Evolutionary conservation across 805 yeast species (phyloP).

Genomic region (Nakazawaea ishiwadae): DNA sequence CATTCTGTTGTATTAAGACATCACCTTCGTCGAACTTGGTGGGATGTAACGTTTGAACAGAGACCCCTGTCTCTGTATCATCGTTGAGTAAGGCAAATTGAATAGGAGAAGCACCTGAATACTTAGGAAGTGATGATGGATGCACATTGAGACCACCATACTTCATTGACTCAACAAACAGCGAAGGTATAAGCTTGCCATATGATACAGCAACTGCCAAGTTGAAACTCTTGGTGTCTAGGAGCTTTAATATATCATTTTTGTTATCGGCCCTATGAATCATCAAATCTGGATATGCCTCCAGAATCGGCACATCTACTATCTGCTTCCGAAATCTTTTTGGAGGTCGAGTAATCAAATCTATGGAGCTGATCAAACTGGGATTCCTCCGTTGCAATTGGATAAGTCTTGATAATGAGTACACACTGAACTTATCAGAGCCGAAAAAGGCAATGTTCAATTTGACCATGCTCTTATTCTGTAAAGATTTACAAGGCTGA

Average conservation of each 20-base stretch:
- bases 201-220: slow-evolving; percentile 89
- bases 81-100: slow-evolving; percentile 70
- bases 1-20: slow-evolving; percentile 54
- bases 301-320: slow-evolving; percentile 51
- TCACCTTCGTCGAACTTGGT: slow-evolving; percentile 77
- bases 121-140: slow-evolving; percentile 80
- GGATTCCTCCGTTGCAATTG: slow-evolving; percentile 16
- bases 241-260: slow-evolving; percentile 30
- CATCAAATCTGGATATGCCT: slow-evolving; percentile 26
- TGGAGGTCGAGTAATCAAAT: slow-evolving; percentile 59
- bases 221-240: slow-evolving; percentile 34
- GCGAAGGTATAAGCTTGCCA: slow-evolving; percentile 73
- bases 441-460: slow-evolving; percentile 66
- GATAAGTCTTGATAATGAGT: slow-evolving; percentile 39
- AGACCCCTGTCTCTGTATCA: slow-evolving; percentile 69
- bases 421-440: slow-evolving; percentile 65
- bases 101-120: slow-evolving; percentile 87
- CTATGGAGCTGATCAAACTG: slow-evolving; percentile 28
- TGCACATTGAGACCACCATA: slow-evolving; percentile 86
- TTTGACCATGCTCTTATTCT: slow-evolving; percentile 1
- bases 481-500: background rate
- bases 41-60: slow-evolving; percentile 89
- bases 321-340: slow-evolving; percentile 38
- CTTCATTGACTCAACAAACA: slow-evolving; percentile 40
- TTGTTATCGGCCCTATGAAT: slow-evolving; percentile 49